Percentiles rank a stretch among this genome's conserved stretches.
phyloP scores from a whole-genome alignment of 2,329 filamentous ascomycete species.

The Calonectria multiphialidica region DNA sequence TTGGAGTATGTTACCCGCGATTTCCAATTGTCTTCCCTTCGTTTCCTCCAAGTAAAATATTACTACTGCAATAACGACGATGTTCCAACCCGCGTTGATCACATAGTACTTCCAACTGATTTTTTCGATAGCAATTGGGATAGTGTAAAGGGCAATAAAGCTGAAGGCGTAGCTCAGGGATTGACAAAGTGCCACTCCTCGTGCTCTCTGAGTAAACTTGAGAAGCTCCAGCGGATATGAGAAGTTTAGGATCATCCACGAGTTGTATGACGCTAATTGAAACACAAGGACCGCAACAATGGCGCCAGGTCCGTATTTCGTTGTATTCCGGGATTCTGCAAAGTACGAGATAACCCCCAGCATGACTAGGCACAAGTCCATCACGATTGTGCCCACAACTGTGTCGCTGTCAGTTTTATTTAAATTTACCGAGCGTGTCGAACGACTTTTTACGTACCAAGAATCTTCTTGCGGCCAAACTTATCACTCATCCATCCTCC shows the following conservation, averaged over 20 bases:
- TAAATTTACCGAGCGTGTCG: neutral
- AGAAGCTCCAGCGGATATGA: neutral
- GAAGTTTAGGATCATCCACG: neutral
- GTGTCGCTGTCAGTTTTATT: neutral
- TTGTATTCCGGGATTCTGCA: neutral
- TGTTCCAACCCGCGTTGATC: neutral
- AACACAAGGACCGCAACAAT: neutral
- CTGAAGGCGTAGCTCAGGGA: neutral
- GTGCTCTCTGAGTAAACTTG: neutral
- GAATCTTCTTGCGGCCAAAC: neutral
- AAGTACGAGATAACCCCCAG: neutral
- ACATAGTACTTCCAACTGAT: neutral
- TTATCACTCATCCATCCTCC: neutral
- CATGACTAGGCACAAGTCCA: neutral
- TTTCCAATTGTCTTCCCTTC: neutral
- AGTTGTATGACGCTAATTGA: neutral
- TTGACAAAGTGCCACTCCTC: neutral
- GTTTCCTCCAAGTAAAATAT: neutral
- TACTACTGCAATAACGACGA: neutral
- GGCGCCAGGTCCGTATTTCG: neutral
- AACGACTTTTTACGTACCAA: neutral
- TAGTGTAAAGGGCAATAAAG: neutral
- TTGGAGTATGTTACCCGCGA: neutral
- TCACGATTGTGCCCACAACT: neutral
- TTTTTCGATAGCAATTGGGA: neutral